These are phyloP conservation scores for Achlya hypogyna DNA, from an alignment of 352 stramenopile species.

Conservation along the genomic window DNA sequence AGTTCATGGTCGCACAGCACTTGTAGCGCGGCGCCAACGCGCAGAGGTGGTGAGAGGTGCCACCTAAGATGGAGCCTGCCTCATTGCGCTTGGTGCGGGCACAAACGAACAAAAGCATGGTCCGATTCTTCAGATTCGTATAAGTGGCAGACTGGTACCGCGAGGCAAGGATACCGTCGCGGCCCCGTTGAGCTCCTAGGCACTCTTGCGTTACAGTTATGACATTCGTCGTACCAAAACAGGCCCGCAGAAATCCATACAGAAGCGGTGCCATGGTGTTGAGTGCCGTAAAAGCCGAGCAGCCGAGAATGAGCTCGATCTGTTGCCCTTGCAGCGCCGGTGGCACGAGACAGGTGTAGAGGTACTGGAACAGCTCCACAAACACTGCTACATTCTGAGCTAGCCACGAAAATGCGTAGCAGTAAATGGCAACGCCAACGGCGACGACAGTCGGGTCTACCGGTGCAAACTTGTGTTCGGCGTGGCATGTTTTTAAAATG, in stretches of 20 bases:
- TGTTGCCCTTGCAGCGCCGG: neutral
- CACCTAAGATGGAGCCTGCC: neutral
- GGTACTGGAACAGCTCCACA: neutral
- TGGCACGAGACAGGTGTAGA: neutral
- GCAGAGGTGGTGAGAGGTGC: neutral
- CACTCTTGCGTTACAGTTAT: neutral
- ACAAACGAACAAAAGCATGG: neutral
- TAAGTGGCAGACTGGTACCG: neutral
- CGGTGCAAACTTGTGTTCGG: neutral
- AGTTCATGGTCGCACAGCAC: neutral
- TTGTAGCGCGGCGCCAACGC: neutral
- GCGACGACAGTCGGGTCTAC: constrained; percentile 6
- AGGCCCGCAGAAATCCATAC: neutral
- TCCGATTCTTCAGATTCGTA: neutral
- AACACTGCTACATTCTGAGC: neutral
- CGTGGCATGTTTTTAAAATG: neutral
- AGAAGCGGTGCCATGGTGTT: neutral
- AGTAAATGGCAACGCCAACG: neutral
- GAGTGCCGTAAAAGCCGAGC: neutral
- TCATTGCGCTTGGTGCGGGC: neutral
- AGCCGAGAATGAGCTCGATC: neutral
- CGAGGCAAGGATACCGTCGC: neutral
- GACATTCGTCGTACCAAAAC: neutral
- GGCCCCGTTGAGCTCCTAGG: neutral
- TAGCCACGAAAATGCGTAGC: neutral